phyloP scores from a whole-genome alignment of 2,329 filamentous ascomycete species.

The Fusarium pseudoanthophilum region DNA sequence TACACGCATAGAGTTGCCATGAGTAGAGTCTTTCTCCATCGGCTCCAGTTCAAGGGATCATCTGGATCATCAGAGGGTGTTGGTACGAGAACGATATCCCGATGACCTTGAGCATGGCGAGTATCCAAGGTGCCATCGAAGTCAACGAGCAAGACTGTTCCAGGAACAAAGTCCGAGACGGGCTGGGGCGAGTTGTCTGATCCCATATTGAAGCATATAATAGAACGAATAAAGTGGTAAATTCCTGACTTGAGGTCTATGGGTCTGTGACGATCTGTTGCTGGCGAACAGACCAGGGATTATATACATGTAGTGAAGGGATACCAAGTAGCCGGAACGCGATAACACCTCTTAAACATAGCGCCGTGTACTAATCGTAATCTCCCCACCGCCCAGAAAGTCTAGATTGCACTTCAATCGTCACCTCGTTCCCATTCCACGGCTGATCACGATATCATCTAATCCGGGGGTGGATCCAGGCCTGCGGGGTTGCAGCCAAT shows the following conservation, averaged over 20 bases:
- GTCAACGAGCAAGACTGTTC: neutral
- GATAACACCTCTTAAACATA: neutral
- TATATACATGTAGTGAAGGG: neutral
- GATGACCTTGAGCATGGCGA: neutral
- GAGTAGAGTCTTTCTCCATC: neutral
- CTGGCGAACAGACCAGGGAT: neutral
- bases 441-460: neutral
- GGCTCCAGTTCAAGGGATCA: neutral
- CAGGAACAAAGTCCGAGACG: neutral
- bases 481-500: neutral
- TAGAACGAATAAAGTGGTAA: neutral
- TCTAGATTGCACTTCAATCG: neutral
- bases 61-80: neutral
- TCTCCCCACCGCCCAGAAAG: neutral
- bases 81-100: neutral
- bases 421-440: neutral
- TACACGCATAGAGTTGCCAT: neutral
- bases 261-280: neutral
- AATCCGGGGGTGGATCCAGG: neutral
- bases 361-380: neutral
- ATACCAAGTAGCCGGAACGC: neutral
- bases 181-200: neutral
- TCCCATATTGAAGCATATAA: accelerated
- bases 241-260: neutral
- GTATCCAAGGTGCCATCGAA: neutral